phyloP scores from a whole-genome alignment of 257 asterid genomes.

The Rehmannia glutinosa region DNA sequence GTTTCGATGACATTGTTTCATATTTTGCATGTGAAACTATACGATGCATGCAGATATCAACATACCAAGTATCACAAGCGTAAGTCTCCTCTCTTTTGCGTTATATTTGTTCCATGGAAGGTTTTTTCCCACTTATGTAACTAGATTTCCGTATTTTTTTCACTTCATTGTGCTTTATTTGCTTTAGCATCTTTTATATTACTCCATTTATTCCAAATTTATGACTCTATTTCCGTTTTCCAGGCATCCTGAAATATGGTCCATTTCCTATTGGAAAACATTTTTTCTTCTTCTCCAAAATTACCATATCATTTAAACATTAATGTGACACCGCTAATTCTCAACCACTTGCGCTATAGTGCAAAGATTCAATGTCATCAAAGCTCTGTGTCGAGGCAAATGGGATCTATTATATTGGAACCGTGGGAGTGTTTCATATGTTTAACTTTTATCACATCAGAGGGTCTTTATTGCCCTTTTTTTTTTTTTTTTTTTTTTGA shows the following conservation, averaged over 20 bases:
- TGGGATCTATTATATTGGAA: background rate
- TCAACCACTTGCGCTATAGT: background rate
- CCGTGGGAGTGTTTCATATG: background rate
- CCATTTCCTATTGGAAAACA: background rate
- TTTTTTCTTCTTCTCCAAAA: background rate
- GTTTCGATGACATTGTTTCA: slow-evolving; percentile 27
- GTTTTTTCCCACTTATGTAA: background rate
- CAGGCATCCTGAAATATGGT: background rate
- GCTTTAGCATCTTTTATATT: background rate
- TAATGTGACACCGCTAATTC: background rate
- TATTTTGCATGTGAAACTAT: slow-evolving; percentile 45
- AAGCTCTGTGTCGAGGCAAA: background rate
- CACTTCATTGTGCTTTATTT: background rate
- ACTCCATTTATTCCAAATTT: background rate
- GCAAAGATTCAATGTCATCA: background rate
- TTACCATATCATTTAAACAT: background rate
- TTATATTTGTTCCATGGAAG: background rate
- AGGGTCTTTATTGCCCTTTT: background rate
- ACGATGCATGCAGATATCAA: slow-evolving; percentile 72
- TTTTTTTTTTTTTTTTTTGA: no score
- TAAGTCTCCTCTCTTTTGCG: slow-evolving; percentile 45
- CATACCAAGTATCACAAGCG: slow-evolving; percentile 99
- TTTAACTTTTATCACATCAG: background rate
- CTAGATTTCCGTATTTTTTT: background rate
- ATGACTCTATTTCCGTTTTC: background rate